Percentiles rank a stretch among this genome's conserved stretches.
Conservation (phyloP, 768 basidiomycete genomes). For the Phaeotremella fagi region DNA sequence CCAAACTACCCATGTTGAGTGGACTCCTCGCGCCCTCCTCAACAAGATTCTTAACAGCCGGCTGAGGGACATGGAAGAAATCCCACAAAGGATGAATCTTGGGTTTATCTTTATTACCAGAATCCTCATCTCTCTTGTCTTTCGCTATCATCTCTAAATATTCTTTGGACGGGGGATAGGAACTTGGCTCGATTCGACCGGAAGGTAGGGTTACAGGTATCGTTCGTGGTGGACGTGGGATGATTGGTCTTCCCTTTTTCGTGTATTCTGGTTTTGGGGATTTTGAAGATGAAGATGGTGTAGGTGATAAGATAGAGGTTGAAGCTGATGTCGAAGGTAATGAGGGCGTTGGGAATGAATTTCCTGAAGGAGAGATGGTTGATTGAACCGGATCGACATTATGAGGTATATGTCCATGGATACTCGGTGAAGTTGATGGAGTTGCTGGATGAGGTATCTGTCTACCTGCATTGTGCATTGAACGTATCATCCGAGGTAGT, state of each 20-base stretch:
- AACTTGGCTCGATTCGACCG: slow-evolving; percentile 27
- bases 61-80: slow-evolving; percentile 39
- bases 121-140: neutral
- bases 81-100: slow-evolving; percentile 42
- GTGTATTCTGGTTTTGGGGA: slow-evolving; percentile 22
- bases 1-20: slow-evolving; percentile 31
- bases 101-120: neutral
- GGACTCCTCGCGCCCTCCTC: slow-evolving; percentile 7
- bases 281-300: neutral
- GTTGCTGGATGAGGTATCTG: slow-evolving; percentile 37
- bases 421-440: slow-evolving; percentile 16
- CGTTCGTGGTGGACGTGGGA: slow-evolving; percentile 28
- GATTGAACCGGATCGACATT: slow-evolving; percentile 2
- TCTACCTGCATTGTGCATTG: slow-evolving; percentile 37
- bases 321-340: neutral
- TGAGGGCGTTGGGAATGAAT: slow-evolving; percentile 2
- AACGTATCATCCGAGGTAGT: slow-evolving; percentile 12
- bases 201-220: slow-evolving; percentile 23
- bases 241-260: slow-evolving; percentile 31
- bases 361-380: neutral
- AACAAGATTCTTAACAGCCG: slow-evolving; percentile 8
- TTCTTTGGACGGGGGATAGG: slow-evolving; percentile 29
- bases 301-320: neutral
- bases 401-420: slow-evolving; percentile 7
- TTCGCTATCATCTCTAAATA: slow-evolving; percentile 14